These are phyloP conservation scores for Chalara sp. DNA, from an alignment of 2,329 filamentous ascomycete genomes.

Conservation along the genomic window DNA sequence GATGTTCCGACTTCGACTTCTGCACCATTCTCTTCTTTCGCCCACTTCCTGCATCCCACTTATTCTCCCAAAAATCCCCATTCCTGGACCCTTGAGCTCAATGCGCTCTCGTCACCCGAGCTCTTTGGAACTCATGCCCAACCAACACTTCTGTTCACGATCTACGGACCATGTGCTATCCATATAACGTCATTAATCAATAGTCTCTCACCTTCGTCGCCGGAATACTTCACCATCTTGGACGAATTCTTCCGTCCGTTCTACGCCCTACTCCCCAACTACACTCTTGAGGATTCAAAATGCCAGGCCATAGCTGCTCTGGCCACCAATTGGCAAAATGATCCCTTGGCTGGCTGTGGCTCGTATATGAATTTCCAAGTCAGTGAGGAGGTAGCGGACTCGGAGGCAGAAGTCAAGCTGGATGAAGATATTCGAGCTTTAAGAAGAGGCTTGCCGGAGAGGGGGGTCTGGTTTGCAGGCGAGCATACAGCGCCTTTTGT, in stretches of 20 bases:
- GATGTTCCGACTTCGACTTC: not conserved
- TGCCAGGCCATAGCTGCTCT: conserved; percentile 50
- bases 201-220: conserved; percentile 4
- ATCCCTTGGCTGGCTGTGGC: conserved; percentile 60
- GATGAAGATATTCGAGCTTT: conserved; percentile 52
- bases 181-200: conserved; percentile 23
- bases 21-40: conserved; percentile 37
- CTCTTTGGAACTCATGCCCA: conserved; percentile 43
- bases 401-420: conserved; percentile 13
- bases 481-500: conserved; percentile 84
- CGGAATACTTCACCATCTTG: conserved; percentile 24
- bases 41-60: conserved; percentile 51
- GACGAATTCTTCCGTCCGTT: conserved; percentile 54
- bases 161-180: conserved; percentile 37
- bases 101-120: conserved; percentile 48
- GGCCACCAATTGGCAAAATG: conserved; percentile 58
- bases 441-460: conserved; percentile 35
- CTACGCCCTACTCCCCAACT: conserved; percentile 56
- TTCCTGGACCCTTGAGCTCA: conserved; percentile 53
- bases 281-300: conserved; percentile 31
- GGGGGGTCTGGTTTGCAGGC: conserved; percentile 55
- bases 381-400: conserved; percentile 40
- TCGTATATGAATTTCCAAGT: conserved; percentile 64
- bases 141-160: conserved; percentile 63
- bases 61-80: conserved; percentile 44